Evolutionary conservation across 2,329 filamentous ascomycete genomes (phyloP), one percentile per base, ranked within the genome.

Genomic region (Cercospora janseana): DNA sequence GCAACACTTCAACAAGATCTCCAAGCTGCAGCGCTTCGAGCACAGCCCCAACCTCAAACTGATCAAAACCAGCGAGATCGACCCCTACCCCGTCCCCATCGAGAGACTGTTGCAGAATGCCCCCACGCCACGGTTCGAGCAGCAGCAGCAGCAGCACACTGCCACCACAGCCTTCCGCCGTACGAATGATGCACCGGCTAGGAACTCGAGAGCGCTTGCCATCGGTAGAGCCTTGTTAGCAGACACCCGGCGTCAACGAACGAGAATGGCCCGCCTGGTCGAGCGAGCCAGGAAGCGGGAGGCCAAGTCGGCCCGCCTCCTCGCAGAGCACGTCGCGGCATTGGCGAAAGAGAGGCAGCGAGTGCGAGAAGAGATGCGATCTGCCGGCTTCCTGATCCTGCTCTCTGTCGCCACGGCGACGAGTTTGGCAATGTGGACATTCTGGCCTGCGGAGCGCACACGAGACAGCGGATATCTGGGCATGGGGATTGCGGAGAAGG

Each of bases 1-100:
- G 1, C 61, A 64, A 37, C 62, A 66, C 54, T 62, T 66, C 55
- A 62, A 59, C 57, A 65, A 63, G 41, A 35, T 64, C 32, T 60
- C 64, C 26, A 49, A 49, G 6, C 61, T 66, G 10, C 28, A 56
- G 4, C 60, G 63, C 20, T 53, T 59, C 42, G 63, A 66, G 45
- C 64, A 66, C 46, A 61, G 58, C n/a, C 64, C 64, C 1, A 45
- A 56, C 2, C 57, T 66, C 12, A 61, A 65, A 27, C 54, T 66
- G 28, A 66, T 66, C 51, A 49, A 65, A 34, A 57, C 57, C 6
- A 61, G 62, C 53, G 64, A 65, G 46, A 54, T 66, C 40, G 51
- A 64, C 15, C 57, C 60, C 2, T 62, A 49, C 29, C 55, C 57
- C 1, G 32, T 55, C 2, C 56, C 60, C 10, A 43, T 27, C 27